Evolutionary conservation across 2,329 filamentous ascomycete genomes (phyloP).

Genomic region (Stemphylium beticola): DNA sequence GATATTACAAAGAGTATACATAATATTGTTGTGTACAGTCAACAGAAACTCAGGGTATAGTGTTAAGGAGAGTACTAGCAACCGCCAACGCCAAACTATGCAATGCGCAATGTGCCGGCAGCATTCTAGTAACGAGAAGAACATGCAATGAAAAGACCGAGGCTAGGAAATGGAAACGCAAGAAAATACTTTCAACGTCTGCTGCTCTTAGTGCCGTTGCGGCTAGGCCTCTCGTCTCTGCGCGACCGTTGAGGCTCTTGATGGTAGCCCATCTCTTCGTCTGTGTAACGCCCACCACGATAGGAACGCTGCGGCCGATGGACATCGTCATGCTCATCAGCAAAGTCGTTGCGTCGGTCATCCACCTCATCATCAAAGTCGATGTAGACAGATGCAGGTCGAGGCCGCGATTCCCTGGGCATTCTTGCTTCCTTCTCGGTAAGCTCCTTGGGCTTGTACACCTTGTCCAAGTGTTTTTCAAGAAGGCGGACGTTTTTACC

Average conservation of each 20-base stretch:
- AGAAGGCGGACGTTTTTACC: constrained; percentile 75
- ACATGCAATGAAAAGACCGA: constrained; percentile 11
- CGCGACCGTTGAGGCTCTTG: constrained; percentile 27
- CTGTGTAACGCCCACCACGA: constrained; percentile 32
- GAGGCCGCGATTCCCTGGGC: constrained; percentile 36
- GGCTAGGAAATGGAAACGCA: constrained; percentile 8
- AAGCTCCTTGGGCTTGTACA: constrained; percentile 60
- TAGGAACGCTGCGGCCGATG: constrained; percentile 39
- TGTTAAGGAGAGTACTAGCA: constrained; percentile 11
- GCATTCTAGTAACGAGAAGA: background rate
- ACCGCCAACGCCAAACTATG: constrained; percentile 8
- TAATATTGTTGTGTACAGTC: constrained; percentile 8
- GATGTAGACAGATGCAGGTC: constrained; percentile 56
- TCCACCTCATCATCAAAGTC: constrained; percentile 52
- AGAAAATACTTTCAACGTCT: constrained; percentile 18
- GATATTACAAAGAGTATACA: constrained; percentile 16
- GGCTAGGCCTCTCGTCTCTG: constrained; percentile 29
- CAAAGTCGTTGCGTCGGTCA: constrained; percentile 29
- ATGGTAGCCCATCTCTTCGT: constrained; percentile 43
- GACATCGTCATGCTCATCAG: constrained; percentile 33
- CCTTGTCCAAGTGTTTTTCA: constrained; percentile 70
- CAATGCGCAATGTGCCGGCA: background rate
- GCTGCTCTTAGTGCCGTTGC: constrained; percentile 33
- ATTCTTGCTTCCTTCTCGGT: constrained; percentile 26
- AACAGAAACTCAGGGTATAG: constrained; percentile 14